phyloP scores from a whole-genome alignment of 164 flowering plant genomes.

The Sextonia rubra region DNA sequence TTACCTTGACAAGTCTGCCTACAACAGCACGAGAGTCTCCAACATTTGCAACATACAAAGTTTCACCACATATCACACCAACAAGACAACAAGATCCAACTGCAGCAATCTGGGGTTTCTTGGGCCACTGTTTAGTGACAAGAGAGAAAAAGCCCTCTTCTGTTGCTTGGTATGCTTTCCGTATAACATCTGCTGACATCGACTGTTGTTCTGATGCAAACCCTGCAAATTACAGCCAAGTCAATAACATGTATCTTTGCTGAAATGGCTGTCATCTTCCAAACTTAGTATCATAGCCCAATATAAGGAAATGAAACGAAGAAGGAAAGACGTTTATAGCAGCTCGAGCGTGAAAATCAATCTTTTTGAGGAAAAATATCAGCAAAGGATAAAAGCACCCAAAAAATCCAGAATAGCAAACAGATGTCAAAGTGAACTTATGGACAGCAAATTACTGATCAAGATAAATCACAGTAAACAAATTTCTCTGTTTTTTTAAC shows the following conservation, averaged over 20 bases:
- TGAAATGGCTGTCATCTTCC: no score
- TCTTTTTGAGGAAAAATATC: background rate
- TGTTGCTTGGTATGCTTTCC: constrained; percentile 76
- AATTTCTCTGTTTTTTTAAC: background rate
- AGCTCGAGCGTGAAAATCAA: background rate
- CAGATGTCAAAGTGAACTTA: background rate
- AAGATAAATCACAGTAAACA: background rate
- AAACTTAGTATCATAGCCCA: no score
- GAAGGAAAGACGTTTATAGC: background rate
- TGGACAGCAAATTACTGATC: background rate
- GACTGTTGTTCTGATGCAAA: constrained; percentile 60
- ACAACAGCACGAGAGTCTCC: constrained; percentile 88
- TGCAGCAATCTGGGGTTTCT: constrained; percentile 80
- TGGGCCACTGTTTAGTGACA: constrained; percentile 64
- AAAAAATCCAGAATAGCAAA: background rate
- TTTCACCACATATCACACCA: constrained; percentile 61
- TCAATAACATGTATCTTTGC: background rate
- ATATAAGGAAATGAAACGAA: background rate
- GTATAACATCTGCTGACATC: constrained; percentile 65
- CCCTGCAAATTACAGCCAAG: constrained; percentile 30
- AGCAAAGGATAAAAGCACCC: background rate
- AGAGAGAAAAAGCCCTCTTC: constrained; percentile 74
- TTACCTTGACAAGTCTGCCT: constrained; percentile 62
- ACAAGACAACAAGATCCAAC: constrained; percentile 84
- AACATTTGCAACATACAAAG: constrained; percentile 65